Evolutionary conservation across 192 early-diverging fungal genomes (phyloP), one percentile per base, ranked within the genome.

Genomic region (Backusella australiensis): DNA sequence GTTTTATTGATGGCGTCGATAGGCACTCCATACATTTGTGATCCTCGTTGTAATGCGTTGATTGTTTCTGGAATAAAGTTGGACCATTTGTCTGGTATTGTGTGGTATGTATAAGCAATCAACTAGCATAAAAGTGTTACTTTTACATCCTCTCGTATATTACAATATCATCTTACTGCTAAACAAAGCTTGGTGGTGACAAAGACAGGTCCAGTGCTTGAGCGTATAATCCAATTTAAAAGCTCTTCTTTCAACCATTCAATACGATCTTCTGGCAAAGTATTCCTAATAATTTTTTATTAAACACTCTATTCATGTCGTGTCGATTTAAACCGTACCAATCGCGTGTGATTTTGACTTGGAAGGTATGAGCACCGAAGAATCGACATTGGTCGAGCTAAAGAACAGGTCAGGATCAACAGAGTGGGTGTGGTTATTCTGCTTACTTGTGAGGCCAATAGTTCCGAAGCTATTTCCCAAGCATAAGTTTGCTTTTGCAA

Each of bases 351-450:
- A 89, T 85, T 68, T 89, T 89, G 21, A 88, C 84, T 69, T 86
- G 86, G 69, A 88, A 87, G 0, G 86, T 89, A 42, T 89, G 88
- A 0, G 88, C 88, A 4, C 88, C 88, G 79, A 89, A 86, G 66
- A 89, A 89, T n/a, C 85, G 82, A 69, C 81, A 82, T 70, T 86
- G 86, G 35, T 80, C 74, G 23, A 78, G 74, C 83, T 86, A 68
- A 11, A 63, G 21, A 73, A 74, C 26, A 6, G 32, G 15, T 32
- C 7, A 42, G 26, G 14, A n/a, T 15, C 5, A 71, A 26, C 3
- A 46, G 15, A 42, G 21, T 34, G 39, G 0, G 7, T n/a, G 3
- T 41, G 11, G 6, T 21, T 8, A 1, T 26, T 53, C 8, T 56
- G 42, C 36, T 77, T 85, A 88, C 88, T 79, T 78, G 75, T 6